A percentile compares a stretch with the other conserved stretches of the same genome.
Conservation (phyloP, 148 eudicot genomes). For the Chenopodium formosanum region DNA sequence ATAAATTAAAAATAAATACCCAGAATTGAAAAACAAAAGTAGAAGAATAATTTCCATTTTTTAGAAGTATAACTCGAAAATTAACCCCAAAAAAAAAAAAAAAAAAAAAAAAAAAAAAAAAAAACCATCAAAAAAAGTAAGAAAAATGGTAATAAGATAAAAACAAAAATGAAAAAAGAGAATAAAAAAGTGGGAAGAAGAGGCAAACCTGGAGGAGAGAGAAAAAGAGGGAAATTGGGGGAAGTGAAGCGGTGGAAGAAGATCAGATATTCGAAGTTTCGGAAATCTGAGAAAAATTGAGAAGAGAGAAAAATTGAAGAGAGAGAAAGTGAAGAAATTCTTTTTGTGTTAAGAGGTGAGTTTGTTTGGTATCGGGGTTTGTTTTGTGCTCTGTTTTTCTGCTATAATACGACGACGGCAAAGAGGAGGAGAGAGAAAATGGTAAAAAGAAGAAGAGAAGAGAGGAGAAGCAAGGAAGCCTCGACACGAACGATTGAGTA, state of each 20-base stretch:
- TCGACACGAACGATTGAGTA: slow-evolving; percentile 44
- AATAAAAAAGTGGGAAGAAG: neutral
- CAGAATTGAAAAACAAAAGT: neutral
- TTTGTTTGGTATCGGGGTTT: slow-evolving; percentile 13
- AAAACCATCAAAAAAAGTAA: neutral
- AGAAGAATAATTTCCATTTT: neutral
- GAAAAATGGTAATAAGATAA: neutral
- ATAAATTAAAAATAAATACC: too few species aligned
- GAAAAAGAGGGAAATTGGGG: neutral
- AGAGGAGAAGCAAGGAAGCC: slow-evolving; percentile 16
- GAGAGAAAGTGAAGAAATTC: slow-evolving; percentile 6
- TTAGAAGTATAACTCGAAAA: neutral
- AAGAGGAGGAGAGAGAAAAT: slow-evolving; percentile 6
- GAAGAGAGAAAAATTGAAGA: slow-evolving; percentile 18
- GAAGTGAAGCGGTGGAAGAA: slow-evolving; percentile 18
- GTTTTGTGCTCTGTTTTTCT: slow-evolving; percentile 2
- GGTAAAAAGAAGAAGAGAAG: neutral
- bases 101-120: neutral
- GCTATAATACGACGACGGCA: slow-evolving; percentile 13
- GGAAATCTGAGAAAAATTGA: slow-evolving; percentile 6
- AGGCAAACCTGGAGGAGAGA: slow-evolving; percentile 9
- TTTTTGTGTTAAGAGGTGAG: neutral
- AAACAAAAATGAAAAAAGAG: neutral
- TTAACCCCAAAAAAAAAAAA: neutral
- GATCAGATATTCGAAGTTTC: slow-evolving; percentile 40